Conservation (phyloP, 305 asterid species). For the Fraxinus floribunda region DNA sequence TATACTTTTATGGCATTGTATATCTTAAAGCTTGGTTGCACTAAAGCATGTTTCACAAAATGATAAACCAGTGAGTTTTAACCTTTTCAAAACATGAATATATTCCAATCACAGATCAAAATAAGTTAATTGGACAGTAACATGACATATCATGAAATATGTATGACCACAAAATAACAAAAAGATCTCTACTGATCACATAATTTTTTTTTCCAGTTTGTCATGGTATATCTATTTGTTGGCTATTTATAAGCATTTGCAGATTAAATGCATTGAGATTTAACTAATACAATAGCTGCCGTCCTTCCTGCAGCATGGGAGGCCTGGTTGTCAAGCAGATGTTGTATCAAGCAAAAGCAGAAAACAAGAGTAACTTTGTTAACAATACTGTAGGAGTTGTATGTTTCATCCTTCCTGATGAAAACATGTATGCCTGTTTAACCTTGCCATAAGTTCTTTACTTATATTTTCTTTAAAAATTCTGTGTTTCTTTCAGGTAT, state of each 20-base stretch:
- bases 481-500: conserved; percentile 54
- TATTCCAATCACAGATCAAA: background rate
- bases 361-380: conserved; percentile 70
- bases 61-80: background rate
- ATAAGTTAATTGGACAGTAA: background rate
- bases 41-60: background rate
- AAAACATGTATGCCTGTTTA: conserved; percentile 1
- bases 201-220: background rate
- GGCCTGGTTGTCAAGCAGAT: conserved; percentile 99
- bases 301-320: conserved; percentile 82
- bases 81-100: background rate
- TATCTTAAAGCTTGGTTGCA: background rate
- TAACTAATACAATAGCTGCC: conserved; percentile 10
- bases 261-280: background rate
- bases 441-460: conserved; percentile 9
- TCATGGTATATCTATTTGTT: background rate
- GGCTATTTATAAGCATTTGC: conserved; percentile 4
- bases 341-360: conserved; percentile 77
- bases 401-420: conserved; percentile 34
- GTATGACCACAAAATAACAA: background rate
- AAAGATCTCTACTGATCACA: conserved; percentile 5
- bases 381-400: conserved; percentile 87
- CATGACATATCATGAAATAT: background rate
- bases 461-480: conserved; percentile 12
- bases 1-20: background rate